Conservation (phyloP, 306 rosid species). For the Cyamopsis tetragonoloba region DNA sequence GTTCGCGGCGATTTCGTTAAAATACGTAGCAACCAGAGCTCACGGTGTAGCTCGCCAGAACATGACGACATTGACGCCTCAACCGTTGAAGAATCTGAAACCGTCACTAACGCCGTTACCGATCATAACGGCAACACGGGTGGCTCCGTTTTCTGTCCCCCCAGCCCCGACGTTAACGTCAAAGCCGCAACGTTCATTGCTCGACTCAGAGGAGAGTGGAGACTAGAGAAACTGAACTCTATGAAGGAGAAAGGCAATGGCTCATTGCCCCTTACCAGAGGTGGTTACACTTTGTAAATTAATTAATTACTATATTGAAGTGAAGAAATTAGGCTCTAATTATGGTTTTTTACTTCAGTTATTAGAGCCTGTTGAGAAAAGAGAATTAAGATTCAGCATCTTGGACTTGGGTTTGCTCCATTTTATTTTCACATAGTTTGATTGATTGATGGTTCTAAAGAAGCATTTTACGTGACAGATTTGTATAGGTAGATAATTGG, state of each 20-base stretch:
- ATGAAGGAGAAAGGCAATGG: slow-evolving; percentile 38
- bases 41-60: slow-evolving; percentile 63
- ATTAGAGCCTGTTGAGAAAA: slow-evolving; percentile 16
- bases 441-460: slow-evolving; percentile 2
- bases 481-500: slow-evolving; percentile 30
- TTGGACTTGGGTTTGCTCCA: slow-evolving; percentile 14
- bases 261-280: slow-evolving; percentile 17
- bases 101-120: not conserved
- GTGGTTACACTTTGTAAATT: not conserved
- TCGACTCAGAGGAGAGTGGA: slow-evolving; percentile 39
- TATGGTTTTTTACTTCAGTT: slow-evolving; percentile 24
- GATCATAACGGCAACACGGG: slow-evolving; percentile 27
- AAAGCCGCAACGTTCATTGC: slow-evolving; percentile 48
- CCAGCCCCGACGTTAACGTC: slow-evolving; percentile 81
- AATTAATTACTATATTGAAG: too few species aligned
- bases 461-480: slow-evolving; percentile 4
- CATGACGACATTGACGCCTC: slow-evolving; percentile 32
- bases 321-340: slow-evolving; percentile 22
- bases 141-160: slow-evolving; percentile 58
- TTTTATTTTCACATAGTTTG: not conserved
- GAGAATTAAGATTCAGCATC: not conserved
- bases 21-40: slow-evolving; percentile 58
- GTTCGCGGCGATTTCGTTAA: slow-evolving; percentile 53
- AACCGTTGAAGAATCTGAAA: not conserved
- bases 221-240: slow-evolving; percentile 40